Evolutionary conservation across 108 stramenopile genomes (phyloP).

Genomic region (Cyclotella atomus): DNA sequence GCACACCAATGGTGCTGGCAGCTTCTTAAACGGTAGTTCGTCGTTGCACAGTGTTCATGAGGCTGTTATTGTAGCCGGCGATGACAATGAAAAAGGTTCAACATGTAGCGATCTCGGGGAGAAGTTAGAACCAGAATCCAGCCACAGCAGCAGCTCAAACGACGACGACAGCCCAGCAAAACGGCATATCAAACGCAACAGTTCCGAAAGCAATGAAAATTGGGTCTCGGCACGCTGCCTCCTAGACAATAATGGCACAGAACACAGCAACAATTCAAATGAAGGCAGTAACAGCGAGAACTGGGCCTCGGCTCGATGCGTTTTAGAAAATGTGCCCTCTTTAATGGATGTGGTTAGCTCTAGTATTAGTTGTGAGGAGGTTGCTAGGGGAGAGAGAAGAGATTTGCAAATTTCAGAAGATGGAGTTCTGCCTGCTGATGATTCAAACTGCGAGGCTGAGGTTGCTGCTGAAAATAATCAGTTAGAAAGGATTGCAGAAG

Average conservation of each 20-base stretch:
- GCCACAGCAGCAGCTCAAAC: no score
- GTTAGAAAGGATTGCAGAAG: no score
- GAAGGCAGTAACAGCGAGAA: background rate
- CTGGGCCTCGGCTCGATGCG: background rate
- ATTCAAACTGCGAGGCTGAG: no score
- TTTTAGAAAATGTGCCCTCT: slow-evolving; percentile 1
- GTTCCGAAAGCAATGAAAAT: background rate
- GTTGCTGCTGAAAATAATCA: no score
- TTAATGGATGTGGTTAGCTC: background rate
- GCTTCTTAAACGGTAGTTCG: background rate
- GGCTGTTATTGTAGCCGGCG: background rate
- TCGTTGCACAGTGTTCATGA: background rate
- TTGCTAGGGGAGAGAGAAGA: background rate
- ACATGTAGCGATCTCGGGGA: no score
- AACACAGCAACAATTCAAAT: background rate
- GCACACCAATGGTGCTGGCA: background rate
- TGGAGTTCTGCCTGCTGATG: no score
- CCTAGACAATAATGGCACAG: background rate
- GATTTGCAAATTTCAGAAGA: background rate
- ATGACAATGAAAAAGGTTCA: background rate
- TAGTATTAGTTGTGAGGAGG: background rate
- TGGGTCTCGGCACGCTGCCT: background rate
- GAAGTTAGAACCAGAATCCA: no score
- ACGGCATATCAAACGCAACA: background rate
- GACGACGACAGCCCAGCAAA: no score